phyloP scores from a whole-genome alignment of 75 land plant species.

The Pseudotsuga menziesii region DNA sequence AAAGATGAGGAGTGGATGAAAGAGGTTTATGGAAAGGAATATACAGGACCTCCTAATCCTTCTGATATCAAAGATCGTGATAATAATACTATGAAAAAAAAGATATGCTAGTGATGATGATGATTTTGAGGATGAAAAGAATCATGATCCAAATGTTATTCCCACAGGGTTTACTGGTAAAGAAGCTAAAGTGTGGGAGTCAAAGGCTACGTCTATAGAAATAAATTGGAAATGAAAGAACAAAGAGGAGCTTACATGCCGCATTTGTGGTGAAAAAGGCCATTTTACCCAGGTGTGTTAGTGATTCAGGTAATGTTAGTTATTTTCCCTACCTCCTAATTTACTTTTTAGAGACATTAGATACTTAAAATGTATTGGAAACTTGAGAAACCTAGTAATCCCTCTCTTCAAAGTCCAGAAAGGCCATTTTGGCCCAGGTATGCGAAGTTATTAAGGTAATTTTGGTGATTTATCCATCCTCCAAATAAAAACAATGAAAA shows the following conservation, averaged over 20 bases:
- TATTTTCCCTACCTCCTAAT: slow-evolving; percentile 1
- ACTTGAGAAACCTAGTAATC: background rate
- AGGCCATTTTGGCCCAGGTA: background rate
- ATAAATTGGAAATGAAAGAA: slow-evolving; percentile 57
- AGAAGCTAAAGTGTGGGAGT: slow-evolving; percentile 60
- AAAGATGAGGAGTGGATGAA: slow-evolving; percentile 68
- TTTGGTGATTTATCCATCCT: background rate
- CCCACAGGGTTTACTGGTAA: slow-evolving; percentile 55
- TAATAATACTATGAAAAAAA: slow-evolving; percentile 16
- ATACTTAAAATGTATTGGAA: background rate
- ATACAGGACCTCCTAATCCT: slow-evolving; percentile 38
- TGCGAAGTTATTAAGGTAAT: background rate
- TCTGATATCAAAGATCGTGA: slow-evolving; percentile 19
- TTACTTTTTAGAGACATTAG: slow-evolving; percentile 9
- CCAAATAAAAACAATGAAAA: background rate
- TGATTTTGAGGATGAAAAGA: slow-evolving; percentile 44
- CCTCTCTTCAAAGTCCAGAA: background rate
- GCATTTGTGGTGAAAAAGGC: slow-evolving; percentile 53
- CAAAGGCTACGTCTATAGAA: slow-evolving; percentile 52
- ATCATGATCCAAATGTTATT: slow-evolving; percentile 48
- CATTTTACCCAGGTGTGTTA: slow-evolving; percentile 54
- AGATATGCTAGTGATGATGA: slow-evolving; percentile 21
- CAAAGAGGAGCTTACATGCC: slow-evolving; percentile 54
- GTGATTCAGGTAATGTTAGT: slow-evolving; percentile 8
- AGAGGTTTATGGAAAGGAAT: slow-evolving; percentile 53